These are phyloP conservation scores for Penicillium crustosum DNA, from an alignment of 2,329 filamentous ascomycete genomes.

Conservation along the genomic window DNA sequence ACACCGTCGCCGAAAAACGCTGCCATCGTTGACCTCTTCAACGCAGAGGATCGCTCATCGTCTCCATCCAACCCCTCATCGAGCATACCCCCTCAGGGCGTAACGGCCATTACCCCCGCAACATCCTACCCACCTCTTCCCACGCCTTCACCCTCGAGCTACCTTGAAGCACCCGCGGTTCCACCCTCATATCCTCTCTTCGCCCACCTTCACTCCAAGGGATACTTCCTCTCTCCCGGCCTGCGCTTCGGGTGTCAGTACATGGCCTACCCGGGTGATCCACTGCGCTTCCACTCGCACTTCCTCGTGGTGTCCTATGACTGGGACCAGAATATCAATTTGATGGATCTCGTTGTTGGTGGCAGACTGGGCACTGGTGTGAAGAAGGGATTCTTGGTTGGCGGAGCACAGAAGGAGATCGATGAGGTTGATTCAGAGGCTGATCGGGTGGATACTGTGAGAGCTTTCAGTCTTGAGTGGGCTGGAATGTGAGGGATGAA, in stretches of 20 bases:
- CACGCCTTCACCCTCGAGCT: slow-evolving; percentile 24
- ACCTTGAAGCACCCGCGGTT: slow-evolving; percentile 37
- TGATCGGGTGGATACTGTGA: slow-evolving; percentile 46
- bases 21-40: slow-evolving; percentile 29
- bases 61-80: slow-evolving; percentile 18
- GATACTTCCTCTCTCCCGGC: slow-evolving; percentile 87
- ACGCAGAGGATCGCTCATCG: slow-evolving; percentile 7
- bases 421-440: slow-evolving; percentile 38
- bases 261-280: slow-evolving; percentile 92
- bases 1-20: slow-evolving; percentile 4
- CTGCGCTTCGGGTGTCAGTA: slow-evolving; percentile 93
- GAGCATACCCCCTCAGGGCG: slow-evolving; percentile 17
- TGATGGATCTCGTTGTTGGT: slow-evolving; percentile 82
- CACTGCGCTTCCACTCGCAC: slow-evolving; percentile 91
- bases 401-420: slow-evolving; percentile 57
- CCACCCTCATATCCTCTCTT: slow-evolving; percentile 70
- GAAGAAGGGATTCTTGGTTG: slow-evolving; percentile 91
- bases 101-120: slow-evolving; percentile 50
- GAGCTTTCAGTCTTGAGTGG: slow-evolving; percentile 89
- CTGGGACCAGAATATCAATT: slow-evolving; percentile 84
- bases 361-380: slow-evolving; percentile 89
- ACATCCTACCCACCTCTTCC: slow-evolving; percentile 51
- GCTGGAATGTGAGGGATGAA: slow-evolving; percentile 70
- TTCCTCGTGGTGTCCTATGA: slow-evolving; percentile 79
- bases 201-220: slow-evolving; percentile 71